Evolutionary conservation across 345 rosid species (phyloP).

Genomic region (Corchorus olitorius): DNA sequence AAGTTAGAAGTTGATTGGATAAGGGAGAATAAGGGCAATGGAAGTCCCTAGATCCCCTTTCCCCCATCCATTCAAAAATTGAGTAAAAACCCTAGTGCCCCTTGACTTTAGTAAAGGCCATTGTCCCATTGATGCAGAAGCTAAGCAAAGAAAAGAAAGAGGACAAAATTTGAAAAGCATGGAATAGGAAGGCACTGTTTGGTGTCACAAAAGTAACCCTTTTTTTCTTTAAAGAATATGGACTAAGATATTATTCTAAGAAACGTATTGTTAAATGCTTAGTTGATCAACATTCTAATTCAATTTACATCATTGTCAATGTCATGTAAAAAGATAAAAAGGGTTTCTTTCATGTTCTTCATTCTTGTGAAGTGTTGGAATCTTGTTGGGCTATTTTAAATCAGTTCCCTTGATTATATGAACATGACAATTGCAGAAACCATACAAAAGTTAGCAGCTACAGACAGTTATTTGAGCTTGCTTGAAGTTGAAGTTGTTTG

Average conservation of each 20-base stretch:
- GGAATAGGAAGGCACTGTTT: conserved; percentile 46
- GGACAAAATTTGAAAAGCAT: conserved; percentile 38
- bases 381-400: conserved; percentile 6
- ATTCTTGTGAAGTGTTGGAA: background rate
- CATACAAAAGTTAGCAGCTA: background rate
- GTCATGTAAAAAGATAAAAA: background rate
- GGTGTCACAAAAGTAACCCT: conserved; percentile 37
- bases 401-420: conserved; percentile 6
- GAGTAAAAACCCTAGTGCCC: conserved; percentile 39
- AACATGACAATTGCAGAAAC: background rate
- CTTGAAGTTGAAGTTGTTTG: background rate
- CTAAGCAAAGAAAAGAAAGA: conserved; percentile 21
- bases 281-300: conserved; percentile 1
- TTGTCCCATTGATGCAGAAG: background rate
- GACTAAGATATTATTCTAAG: conserved; percentile 33
- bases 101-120: conserved; percentile 54
- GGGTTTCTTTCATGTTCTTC: background rate
- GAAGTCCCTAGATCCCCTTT: conserved; percentile 36
- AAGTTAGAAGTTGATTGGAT: conserved; percentile 19
- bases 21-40: conserved; percentile 26
- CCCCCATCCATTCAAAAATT: conserved; percentile 32
- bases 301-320: too few species aligned
- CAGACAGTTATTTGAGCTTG: background rate
- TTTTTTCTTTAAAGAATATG: conserved; percentile 31
- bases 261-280: conserved; percentile 20